Conservation (phyloP, 2,329 filamentous ascomycete genomes). For the Microdochium trichocladiopsis region DNA sequence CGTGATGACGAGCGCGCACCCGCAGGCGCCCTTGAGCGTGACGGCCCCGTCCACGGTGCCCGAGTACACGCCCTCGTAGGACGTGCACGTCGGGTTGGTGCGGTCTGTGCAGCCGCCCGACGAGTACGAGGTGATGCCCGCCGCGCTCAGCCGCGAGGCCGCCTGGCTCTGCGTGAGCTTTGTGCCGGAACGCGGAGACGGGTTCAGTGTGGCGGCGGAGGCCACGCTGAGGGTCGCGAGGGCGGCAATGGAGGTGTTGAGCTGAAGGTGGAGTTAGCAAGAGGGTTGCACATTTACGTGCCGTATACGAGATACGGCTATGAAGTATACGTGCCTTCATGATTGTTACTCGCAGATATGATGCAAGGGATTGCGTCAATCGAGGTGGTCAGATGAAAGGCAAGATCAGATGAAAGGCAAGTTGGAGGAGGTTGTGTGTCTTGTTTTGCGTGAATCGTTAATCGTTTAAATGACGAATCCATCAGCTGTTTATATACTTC, state of each 20-base stretch:
- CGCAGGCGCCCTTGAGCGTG: constrained; percentile 14
- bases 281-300: not conserved
- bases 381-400: too few relatives aligned
- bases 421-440: too few relatives aligned
- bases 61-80: constrained; percentile 13
- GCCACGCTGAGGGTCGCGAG: not conserved
- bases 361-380: too few relatives aligned
- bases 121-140: constrained; percentile 13
- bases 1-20: constrained; percentile 11
- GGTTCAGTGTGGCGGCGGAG: not conserved
- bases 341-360: too few relatives aligned
- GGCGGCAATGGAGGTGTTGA: not conserved
- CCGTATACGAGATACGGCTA: not conserved
- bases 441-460: too few relatives aligned
- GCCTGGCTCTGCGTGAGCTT: constrained; percentile 11
- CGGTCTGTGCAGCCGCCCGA: constrained; percentile 13
- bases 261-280: not conserved
- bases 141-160: constrained; percentile 8
- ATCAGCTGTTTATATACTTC: too few relatives aligned
- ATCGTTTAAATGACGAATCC: too few relatives aligned
- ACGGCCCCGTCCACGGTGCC: constrained; percentile 14
- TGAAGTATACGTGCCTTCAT: too few relatives aligned
- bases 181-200: not conserved
- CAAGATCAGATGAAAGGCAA: too few relatives aligned
- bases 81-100: constrained; percentile 11